Conservation (phyloP, 805 yeast species). For the Kodamaea nitidulidarum region DNA sequence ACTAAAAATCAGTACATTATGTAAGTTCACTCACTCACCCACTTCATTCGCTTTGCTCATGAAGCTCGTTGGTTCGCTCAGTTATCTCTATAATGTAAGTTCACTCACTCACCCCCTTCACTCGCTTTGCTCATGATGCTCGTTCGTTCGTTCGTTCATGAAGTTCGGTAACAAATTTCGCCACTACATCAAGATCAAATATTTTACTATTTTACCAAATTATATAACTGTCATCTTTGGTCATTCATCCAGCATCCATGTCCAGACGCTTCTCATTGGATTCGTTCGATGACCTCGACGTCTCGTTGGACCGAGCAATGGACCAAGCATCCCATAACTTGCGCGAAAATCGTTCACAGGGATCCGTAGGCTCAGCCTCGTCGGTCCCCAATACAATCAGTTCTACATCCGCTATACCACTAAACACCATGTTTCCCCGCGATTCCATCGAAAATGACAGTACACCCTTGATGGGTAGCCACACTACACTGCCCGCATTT, state of each 20-base stretch:
- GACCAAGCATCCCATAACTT: conserved; percentile 45
- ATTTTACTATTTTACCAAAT: not conserved
- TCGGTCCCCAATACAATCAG: conserved; percentile 15
- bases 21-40: too few relatives aligned
- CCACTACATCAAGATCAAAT: too few relatives aligned
- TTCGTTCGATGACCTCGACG: conserved; percentile 61
- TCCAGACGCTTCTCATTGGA: conserved; percentile 13
- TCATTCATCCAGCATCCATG: too few relatives aligned
- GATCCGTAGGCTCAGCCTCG: conserved; percentile 21
- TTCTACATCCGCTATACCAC: conserved; percentile 21
- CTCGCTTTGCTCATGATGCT: too few relatives aligned
- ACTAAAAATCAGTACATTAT: too few relatives aligned
- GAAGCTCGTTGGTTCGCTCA: too few relatives aligned
- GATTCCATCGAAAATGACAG: conserved; percentile 19
- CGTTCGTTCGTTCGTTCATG: too few relatives aligned
- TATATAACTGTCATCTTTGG: too few relatives aligned
- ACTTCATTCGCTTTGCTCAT: too few relatives aligned
- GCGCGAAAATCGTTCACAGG: conserved; percentile 25
- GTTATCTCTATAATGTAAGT: too few relatives aligned
- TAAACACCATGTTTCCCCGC: conserved; percentile 17
- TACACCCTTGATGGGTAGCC: conserved; percentile 25
- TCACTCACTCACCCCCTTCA: too few relatives aligned
- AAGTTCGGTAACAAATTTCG: too few relatives aligned
- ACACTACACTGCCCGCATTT: not conserved
- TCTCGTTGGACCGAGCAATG: conserved; percentile 62